phyloP scores from a whole-genome alignment of 2,329 filamentous ascomycete genomes.

The Fusarium floridanum region DNA sequence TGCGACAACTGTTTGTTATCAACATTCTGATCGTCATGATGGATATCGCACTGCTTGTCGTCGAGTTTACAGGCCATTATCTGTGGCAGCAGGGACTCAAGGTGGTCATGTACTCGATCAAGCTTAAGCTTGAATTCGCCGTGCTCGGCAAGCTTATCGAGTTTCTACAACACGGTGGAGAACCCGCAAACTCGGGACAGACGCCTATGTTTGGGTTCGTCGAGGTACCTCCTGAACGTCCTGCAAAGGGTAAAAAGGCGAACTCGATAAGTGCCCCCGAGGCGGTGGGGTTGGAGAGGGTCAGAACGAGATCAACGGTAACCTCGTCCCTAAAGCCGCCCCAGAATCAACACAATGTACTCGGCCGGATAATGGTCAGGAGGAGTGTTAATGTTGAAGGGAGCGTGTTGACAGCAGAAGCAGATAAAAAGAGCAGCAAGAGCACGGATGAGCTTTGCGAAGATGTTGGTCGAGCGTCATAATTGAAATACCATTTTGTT shows the following conservation, averaged over 20 bases:
- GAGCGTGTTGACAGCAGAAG: slow-evolving; percentile 10
- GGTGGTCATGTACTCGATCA: slow-evolving; percentile 52
- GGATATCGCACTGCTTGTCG: slow-evolving; percentile 53
- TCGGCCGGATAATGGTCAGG: neutral
- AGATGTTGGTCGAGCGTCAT: slow-evolving; percentile 1
- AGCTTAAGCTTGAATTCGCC: slow-evolving; percentile 54
- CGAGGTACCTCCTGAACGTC: slow-evolving; percentile 31
- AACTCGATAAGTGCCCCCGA: neutral
- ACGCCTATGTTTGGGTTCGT: slow-evolving; percentile 33
- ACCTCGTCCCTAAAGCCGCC: slow-evolving; percentile 18
- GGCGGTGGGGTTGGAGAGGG: slow-evolving; percentile 4
- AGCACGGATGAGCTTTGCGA: slow-evolving; percentile 10
- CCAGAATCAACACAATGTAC: neutral
- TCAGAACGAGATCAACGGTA: slow-evolving; percentile 15
- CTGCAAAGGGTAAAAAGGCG: neutral
- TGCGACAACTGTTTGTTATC: slow-evolving; percentile 47
- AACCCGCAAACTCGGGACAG: slow-evolving; percentile 11
- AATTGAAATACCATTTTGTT: neutral
- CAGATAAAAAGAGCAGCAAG: slow-evolving; percentile 15
- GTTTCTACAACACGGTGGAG: slow-evolving; percentile 47
- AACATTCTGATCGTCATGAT: slow-evolving; percentile 59
- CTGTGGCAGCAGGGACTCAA: slow-evolving; percentile 52
- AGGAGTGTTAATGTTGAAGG: slow-evolving; percentile 18
- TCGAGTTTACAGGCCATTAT: slow-evolving; percentile 50
- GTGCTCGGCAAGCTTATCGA: slow-evolving; percentile 53